Conservation (phyloP, 495 filamentous ascomycete genomes). For the Jackrogersella multiformis region DNA sequence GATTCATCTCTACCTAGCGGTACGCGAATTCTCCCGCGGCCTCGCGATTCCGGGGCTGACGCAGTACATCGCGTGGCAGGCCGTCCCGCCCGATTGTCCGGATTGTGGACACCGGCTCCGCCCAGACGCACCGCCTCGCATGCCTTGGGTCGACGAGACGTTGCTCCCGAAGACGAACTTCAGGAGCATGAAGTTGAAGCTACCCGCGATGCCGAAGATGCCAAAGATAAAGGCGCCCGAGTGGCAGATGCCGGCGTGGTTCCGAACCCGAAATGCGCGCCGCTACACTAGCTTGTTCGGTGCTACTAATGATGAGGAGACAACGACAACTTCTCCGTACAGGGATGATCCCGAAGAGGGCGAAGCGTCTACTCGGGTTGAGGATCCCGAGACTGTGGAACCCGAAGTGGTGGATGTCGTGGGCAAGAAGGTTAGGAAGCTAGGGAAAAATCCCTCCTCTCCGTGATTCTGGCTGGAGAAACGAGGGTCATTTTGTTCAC, state of each 20-base stretch:
- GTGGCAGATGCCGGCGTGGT: slow-evolving; percentile 48
- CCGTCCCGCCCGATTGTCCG: slow-evolving; percentile 51
- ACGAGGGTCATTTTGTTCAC: neutral
- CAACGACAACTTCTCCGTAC: slow-evolving; percentile 19
- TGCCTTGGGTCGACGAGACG: slow-evolving; percentile 51
- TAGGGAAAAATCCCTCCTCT: slow-evolving; percentile 32
- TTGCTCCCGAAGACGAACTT: slow-evolving; percentile 37
- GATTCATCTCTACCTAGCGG: slow-evolving; percentile 52
- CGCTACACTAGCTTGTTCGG: slow-evolving; percentile 46
- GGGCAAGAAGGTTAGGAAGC: slow-evolving; percentile 30
- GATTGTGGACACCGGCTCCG: slow-evolving; percentile 52
- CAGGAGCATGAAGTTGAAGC: slow-evolving; percentile 23
- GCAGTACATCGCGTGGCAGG: slow-evolving; percentile 51
- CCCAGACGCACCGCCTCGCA: slow-evolving; percentile 42
- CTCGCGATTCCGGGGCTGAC: slow-evolving; percentile 49
- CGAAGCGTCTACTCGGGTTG: slow-evolving; percentile 14
- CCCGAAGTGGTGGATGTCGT: slow-evolving; percentile 37
- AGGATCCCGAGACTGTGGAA: slow-evolving; percentile 23
- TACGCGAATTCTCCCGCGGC: slow-evolving; percentile 50
- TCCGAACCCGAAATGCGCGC: slow-evolving; percentile 17
- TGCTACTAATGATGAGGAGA: slow-evolving; percentile 31
- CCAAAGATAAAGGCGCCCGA: slow-evolving; percentile 35
- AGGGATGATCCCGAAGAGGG: slow-evolving; percentile 38
- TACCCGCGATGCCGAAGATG: slow-evolving; percentile 32
- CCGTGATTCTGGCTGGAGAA: neutral